These are phyloP conservation scores for Dentipellis sp. DNA, from an alignment of 768 basidiomycete genomes.

Conservation along the genomic window DNA sequence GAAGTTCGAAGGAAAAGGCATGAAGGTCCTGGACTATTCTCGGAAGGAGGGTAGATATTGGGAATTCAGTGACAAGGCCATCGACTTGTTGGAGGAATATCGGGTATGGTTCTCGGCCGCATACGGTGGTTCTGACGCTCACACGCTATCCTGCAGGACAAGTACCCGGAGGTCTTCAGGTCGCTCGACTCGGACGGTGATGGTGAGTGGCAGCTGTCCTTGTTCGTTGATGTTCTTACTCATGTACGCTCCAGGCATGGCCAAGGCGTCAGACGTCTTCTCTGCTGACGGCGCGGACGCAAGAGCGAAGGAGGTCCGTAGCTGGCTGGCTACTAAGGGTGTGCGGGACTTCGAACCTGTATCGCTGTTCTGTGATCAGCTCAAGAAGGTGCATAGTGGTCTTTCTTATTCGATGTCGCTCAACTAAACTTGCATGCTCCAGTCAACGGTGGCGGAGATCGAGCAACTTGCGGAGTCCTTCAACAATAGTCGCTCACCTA, in stretches of 20 bases:
- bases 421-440: constrained; percentile 1
- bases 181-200: constrained; percentile 65
- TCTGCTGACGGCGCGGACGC: constrained; percentile 52
- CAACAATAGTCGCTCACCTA: constrained; percentile 46
- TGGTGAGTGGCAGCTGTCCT: constrained; percentile 33
- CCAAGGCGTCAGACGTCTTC: constrained; percentile 51
- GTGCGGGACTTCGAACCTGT: constrained; percentile 90
- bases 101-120: constrained; percentile 35
- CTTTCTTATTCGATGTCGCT: background rate
- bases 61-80: constrained; percentile 89
- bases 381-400: constrained; percentile 57
- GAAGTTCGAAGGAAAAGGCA: constrained; percentile 89
- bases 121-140: background rate
- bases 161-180: constrained; percentile 79
- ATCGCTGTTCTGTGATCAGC: constrained; percentile 83
- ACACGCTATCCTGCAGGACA: constrained; percentile 31
- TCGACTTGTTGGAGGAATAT: constrained; percentile 77
- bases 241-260: constrained; percentile 48
- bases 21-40: constrained; percentile 92
- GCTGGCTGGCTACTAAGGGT: constrained; percentile 82
- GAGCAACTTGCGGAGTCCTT: constrained; percentile 69
- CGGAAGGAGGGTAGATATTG: constrained; percentile 75
- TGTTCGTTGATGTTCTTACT: constrained; percentile 2
- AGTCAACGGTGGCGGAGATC: constrained; percentile 75
- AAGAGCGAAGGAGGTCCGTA: constrained; percentile 65